These are phyloP conservation scores for Vigna nakashimae DNA, from an alignment of 306 rosid species.

Conservation along the genomic window DNA sequence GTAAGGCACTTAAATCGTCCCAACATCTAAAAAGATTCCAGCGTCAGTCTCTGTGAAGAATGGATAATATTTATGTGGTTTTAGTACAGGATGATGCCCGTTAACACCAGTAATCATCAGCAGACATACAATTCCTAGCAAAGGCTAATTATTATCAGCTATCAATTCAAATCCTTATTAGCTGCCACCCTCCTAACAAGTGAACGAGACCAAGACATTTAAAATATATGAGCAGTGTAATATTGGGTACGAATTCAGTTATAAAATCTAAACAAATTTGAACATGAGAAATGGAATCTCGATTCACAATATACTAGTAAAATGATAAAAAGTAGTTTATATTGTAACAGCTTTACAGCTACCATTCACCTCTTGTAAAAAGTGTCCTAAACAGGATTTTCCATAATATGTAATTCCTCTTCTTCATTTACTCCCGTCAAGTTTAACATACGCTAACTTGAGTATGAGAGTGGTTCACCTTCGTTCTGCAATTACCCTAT, in stretches of 20 bases:
- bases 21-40: conserved; percentile 16
- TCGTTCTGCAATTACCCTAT: background rate
- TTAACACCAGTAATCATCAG: conserved; percentile 1
- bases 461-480: background rate
- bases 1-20: background rate
- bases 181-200: background rate
- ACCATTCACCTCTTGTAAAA: background rate
- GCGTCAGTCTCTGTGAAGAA: conserved; percentile 9
- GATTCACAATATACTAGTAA: background rate
- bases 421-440: conserved; percentile 4
- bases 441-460: background rate
- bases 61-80: background rate
- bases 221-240: background rate
- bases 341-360: background rate
- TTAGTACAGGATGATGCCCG: conserved; percentile 8
- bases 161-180: background rate
- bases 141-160: conserved; percentile 7
- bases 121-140: background rate
- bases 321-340: background rate
- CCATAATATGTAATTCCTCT: background rate
- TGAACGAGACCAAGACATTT: conserved; percentile 21
- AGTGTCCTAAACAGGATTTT: background rate
- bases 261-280: background rate
- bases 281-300: background rate
- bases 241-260: background rate